Conservation (phyloP, 1,284 basidiomycete species). For the Anthracocystis walkeri region DNA sequence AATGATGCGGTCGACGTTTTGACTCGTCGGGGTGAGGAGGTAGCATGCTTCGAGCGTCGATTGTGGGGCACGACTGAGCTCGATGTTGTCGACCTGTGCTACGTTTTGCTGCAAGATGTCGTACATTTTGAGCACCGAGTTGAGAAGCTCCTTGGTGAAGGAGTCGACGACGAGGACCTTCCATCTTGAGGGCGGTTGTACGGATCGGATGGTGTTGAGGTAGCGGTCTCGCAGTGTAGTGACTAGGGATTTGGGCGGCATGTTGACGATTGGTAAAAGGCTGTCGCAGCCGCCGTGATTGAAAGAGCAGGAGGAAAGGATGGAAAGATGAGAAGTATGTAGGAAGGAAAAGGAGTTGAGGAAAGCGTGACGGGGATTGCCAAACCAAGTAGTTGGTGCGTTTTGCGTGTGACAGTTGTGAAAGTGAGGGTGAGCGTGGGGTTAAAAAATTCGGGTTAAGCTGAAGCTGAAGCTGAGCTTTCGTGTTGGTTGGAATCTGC, state of each 20-base stretch:
- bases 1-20: conserved; percentile 92
- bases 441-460: background rate
- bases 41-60: conserved; percentile 73
- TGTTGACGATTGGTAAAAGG: conserved; percentile 10
- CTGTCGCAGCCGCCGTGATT: background rate
- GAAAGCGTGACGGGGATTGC: background rate
- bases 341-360: too few relatives aligned
- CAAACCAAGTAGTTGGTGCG: background rate
- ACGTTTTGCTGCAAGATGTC: conserved; percentile 68
- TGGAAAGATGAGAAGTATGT: background rate
- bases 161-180: conserved; percentile 97
- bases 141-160: conserved; percentile 84
- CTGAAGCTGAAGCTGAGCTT: background rate
- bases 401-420: background rate
- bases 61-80: conserved; percentile 57
- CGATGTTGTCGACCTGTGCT: conserved; percentile 66
- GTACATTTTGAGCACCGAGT: conserved; percentile 87
- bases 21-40: conserved; percentile 90
- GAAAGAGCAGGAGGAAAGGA: background rate
- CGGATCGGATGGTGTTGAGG: conserved; percentile 64
- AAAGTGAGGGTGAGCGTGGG: background rate
- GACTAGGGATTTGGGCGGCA: conserved; percentile 55
- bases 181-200: conserved; percentile 75
- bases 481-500: background rate
- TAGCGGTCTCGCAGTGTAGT: conserved; percentile 57